Evolutionary conservation across 2,329 filamentous ascomycete species (phyloP), one percentile per base, ranked within the genome.

Genomic region (Penicillium sp.): DNA sequence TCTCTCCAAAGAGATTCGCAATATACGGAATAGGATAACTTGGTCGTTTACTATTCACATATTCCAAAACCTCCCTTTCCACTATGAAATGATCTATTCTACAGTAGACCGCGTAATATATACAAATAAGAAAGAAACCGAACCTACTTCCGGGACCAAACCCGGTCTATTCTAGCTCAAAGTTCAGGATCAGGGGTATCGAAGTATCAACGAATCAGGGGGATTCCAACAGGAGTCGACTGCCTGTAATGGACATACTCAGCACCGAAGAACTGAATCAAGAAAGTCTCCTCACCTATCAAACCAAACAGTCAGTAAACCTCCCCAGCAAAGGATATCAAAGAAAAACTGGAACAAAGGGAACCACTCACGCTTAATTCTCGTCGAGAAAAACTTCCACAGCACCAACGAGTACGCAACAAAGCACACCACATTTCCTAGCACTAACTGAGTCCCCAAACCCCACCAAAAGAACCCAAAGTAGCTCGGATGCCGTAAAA

Each of bases 401-500:
- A 99, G 74, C 16, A 96, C 89, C 8, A 82, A 73, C 0, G 85
- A 76, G 78, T 96, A 98, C 2, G 77, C 89, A 7, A 87, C 64
- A 56, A 96, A 86, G 72, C 91, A 96, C 2, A 96, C 63, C 9
- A 84, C 76, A 75, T 99, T 99, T 19, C 93, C 93, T 62, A 97
- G 81, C 53, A 96, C 86, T 44, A 98, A 70, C 80, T 99, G 95
- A 13, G 93, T 96, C 5, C 95, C 95, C n/a, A 98, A 70, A 0
- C 90, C 91, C 93, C 93, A 99, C 87, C 92, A 98, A 76, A 96
- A 99, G 79, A 97, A 99, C 3, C 93, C 95, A 78, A 98, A 97
- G 76, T 99, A 99, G 57, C 89, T 90, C 13, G 95, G 95, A 74
- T 99, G 95, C 24, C 95, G 81, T 52, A 96, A 78, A 45, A 83